Evolutionary conservation across 2,329 filamentous ascomycete species (phyloP).

Genomic region (Sporothrix curviconia): DNA sequence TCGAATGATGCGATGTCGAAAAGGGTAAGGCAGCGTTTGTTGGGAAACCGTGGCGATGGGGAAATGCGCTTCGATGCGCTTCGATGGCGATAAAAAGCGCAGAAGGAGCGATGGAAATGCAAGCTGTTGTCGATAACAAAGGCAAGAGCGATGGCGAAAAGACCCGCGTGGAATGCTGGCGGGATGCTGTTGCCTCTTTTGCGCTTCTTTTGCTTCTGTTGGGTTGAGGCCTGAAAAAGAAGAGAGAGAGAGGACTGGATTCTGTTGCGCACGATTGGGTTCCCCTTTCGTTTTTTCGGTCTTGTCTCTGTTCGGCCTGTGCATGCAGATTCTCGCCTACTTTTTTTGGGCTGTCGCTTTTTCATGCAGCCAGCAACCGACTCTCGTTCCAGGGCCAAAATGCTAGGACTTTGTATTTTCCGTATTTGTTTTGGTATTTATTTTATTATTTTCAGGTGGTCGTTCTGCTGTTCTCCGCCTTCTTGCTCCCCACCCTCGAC

Average conservation of each 20-base stretch:
- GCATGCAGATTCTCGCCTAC: constrained; percentile 3
- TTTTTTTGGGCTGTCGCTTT: constrained; percentile 5
- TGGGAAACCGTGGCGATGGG: constrained; percentile 1
- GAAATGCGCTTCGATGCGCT: constrained; percentile 7
- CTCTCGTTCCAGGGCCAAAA: constrained; percentile 1
- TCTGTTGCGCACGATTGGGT: constrained; percentile 15
- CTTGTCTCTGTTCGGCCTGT: background rate
- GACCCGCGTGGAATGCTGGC: too few species aligned
- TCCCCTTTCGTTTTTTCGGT: constrained; percentile 1
- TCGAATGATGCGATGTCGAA: constrained; percentile 2
- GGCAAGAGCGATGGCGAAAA: constrained; percentile 10
- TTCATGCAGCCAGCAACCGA: constrained; percentile 12
- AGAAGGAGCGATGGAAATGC: constrained; percentile 8
- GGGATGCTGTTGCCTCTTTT: too few species aligned
- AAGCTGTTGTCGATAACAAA: constrained; percentile 1
- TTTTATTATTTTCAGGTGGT: constrained; percentile 15
- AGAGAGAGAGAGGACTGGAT: background rate
- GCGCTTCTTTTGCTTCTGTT: too few species aligned
- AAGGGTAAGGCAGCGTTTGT: background rate
- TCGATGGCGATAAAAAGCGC: background rate
- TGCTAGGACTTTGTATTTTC: constrained; percentile 4
- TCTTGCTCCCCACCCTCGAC: background rate
- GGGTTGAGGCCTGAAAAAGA: background rate
- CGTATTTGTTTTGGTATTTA: constrained; percentile 13
- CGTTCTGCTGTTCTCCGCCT: constrained; percentile 7